Base-by-base conservation (phyloP, 2,329 filamentous ascomycete species). In the Venturiaceae sp. region DNA sequence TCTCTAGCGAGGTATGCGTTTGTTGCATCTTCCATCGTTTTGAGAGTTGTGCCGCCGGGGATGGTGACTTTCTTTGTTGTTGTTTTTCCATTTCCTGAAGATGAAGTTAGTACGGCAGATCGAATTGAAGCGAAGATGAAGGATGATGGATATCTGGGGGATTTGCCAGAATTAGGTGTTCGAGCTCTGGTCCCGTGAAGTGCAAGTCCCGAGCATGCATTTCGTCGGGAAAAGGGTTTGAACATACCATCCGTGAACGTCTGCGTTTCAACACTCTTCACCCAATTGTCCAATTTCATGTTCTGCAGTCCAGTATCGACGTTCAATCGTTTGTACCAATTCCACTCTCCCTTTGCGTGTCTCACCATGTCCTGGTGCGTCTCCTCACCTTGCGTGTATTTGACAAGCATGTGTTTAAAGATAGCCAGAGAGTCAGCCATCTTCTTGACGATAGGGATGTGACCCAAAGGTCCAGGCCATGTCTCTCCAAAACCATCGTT, bases 311-410 rank as follows among this genome's bases (percentile, higher is more conserved):
- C 76, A 30, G 69, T 66, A 23, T 72, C 69, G 28, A 78, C 76
- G 57, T 79, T 78, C 3, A 79, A 63, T 1, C 77, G 70, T 63
- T 79, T 79, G 63, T 78, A 79, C 76, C 76, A 79, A 1, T 73
- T 74, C 59, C 78, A 68, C 62, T 79, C 75, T 44, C 76, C 76
- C 37, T 69, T 70, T 1, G 76, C 75, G 28, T 75, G 72, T 26
- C 72, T 69, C 9, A 74, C 68, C 75, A 78, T 78, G 57, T 71
- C 72, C 39, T 75, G 69, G 61, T 79, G 77, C 58, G 74, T 69
- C 46, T 74, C 71, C 62, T 79, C 77, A 36, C 76, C 76, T 63
- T 78, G 76, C 5, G 77, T 79, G 64, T 78, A 79, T 60, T 78
- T 79, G 68, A 79, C 77, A 55, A 79, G 64, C 23, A 79, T 64